Base-by-base conservation (phyloP, 2,329 filamentous ascomycete genomes). In the Penicillium griseofulvum region DNA sequence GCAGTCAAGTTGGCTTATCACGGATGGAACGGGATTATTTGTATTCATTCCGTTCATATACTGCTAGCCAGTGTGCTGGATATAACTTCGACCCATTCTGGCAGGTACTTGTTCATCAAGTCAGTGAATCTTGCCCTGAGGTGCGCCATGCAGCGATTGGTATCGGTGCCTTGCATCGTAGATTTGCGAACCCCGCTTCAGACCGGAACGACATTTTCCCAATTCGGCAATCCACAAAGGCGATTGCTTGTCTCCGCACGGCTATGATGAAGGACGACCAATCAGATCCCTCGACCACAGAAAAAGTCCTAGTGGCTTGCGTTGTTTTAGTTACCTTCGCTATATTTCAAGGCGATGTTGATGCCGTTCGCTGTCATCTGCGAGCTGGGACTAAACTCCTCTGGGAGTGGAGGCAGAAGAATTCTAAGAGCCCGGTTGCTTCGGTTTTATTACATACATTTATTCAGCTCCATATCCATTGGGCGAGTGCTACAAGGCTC, bases 401-500 rank as follows among this genome's bases (percentile, higher is more conserved):
- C 1, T 31, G 24, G 26, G 52, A 49, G 24, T 54, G 52, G 52
- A 49, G 38, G 19, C 50, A 54, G 38, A 44, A 22, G 17, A 43
- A 33, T n/a, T 9, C 10, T 7, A 44, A 22, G 17, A 54, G 33
- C 24, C n/a, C 22, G 1, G 31, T 39, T 19, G 31, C 46, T 11
- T 39, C 46, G 1, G 8, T 54, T 43, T 29, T 54, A 29, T 36
- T 54, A 16, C 38, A 54, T 17, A 44, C 46, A n/a, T 54, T 50
- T n/a, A 33, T 50, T n/a, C 46, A 54, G 14, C 52, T 54, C 31
- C 46, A 54, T 34, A 42, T 50, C 5, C 52, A 54, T 29, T 54
- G 46, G 52, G 52, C 37, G 33, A 54, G 26, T 11, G 45, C 17
- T 17, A 49, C 52, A 10, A 33, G 17, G 7, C 36, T 54, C 8